Evolutionary conservation across 192 early-diverging fungal species (phyloP).

Genomic region (Coemansia erecta): DNA sequence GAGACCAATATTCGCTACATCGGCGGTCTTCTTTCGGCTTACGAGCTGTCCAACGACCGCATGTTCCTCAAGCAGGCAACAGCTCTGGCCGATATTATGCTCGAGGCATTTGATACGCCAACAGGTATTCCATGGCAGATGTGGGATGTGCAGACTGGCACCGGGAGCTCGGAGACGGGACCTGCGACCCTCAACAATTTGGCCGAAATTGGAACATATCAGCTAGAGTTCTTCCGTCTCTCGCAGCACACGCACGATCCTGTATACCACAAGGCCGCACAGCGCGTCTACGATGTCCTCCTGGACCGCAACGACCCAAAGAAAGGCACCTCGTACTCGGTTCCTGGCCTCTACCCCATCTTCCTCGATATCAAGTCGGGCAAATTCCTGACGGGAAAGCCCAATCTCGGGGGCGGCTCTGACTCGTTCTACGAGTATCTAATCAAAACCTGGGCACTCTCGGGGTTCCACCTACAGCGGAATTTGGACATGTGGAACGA

Average conservation of each 20-base stretch:
- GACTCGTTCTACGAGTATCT: slow-evolving; percentile 97
- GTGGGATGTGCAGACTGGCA: slow-evolving; percentile 64
- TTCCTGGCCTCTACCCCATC: slow-evolving; percentile 76
- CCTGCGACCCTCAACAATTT: slow-evolving; percentile 47
- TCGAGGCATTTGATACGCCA: slow-evolving; percentile 64
- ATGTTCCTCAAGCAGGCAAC: slow-evolving; percentile 72
- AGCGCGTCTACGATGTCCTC: slow-evolving; percentile 56
- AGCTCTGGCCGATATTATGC: slow-evolving; percentile 76
- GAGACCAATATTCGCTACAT: slow-evolving; percentile 88
- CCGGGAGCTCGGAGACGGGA: slow-evolving; percentile 43
- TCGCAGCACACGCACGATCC: slow-evolving; percentile 73
- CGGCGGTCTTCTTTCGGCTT: slow-evolving; percentile 82
- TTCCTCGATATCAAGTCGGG: slow-evolving; percentile 56
- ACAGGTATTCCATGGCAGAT: slow-evolving; percentile 68
- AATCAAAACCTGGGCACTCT: slow-evolving; percentile 86
- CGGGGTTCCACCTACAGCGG: slow-evolving; percentile 53
- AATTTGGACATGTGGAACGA: slow-evolving; percentile 51
- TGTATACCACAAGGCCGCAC: slow-evolving; percentile 79
- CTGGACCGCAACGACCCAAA: slow-evolving; percentile 43
- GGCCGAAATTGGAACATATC: slow-evolving; percentile 52
- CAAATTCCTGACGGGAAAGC: slow-evolving; percentile 52
- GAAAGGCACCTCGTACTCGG: slow-evolving; percentile 32
- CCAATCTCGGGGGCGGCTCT: slow-evolving; percentile 82
- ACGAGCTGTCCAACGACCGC: slow-evolving; percentile 64
- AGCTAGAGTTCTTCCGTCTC: slow-evolving; percentile 86